phyloP scores from a whole-genome alignment of 2,329 filamentous ascomycete species.

The Botrytis aclada region DNA sequence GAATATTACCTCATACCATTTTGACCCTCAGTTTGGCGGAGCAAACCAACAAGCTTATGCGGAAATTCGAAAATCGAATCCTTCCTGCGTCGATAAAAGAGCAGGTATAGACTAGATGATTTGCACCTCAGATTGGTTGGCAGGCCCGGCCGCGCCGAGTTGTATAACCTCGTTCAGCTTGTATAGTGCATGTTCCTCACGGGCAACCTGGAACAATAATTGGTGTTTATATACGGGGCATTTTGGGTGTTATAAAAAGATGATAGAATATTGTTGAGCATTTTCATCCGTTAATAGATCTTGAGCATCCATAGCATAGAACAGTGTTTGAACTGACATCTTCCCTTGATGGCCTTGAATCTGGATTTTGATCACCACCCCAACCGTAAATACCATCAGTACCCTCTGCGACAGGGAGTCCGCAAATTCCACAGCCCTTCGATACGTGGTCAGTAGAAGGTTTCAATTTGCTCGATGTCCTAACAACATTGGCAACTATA shows the following conservation, averaged over 20 bases:
- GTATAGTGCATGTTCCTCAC: constrained; percentile 16
- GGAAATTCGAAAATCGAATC: constrained; percentile 65
- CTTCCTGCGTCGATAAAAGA: constrained; percentile 43
- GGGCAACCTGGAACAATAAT: background rate
- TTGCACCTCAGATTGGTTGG: constrained; percentile 7
- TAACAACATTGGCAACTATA: constrained; percentile 92
- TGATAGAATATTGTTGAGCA: constrained; percentile 15
- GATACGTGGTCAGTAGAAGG: constrained; percentile 41
- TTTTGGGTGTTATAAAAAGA: background rate
- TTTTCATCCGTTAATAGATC: constrained; percentile 55
- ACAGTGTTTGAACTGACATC: constrained; percentile 37
- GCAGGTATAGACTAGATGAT: constrained; percentile 24
- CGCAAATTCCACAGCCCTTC: constrained; percentile 63
- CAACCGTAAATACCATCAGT: constrained; percentile 61
- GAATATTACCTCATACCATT: constrained; percentile 94
- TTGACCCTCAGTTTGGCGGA: constrained; percentile 90
- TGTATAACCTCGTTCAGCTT: constrained; percentile 29
- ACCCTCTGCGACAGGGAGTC: constrained; percentile 60
- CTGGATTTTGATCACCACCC: constrained; percentile 52
- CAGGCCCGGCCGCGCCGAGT: constrained; percentile 21
- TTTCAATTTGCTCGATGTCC: constrained; percentile 80
- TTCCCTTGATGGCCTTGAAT: constrained; percentile 32
- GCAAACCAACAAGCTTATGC: constrained; percentile 92
- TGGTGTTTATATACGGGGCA: constrained; percentile 7
- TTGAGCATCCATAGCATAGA: constrained; percentile 72